Base-by-base conservation (phyloP, 768 basidiomycete species). In the Nidularia pulvinata region DNA sequence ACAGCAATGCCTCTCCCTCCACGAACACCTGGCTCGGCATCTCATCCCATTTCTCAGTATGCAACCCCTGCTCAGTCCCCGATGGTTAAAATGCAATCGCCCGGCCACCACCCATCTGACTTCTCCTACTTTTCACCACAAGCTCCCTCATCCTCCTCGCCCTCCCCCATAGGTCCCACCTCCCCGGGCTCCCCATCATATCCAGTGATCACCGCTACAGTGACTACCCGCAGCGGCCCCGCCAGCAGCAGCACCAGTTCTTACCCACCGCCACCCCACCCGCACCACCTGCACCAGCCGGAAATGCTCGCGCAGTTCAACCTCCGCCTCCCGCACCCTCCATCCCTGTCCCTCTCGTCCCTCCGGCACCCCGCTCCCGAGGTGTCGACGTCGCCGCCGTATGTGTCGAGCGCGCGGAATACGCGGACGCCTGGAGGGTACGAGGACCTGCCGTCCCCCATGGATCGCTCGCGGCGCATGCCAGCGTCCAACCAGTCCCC, bases 401-500 rank as follows among this genome's bases (percentile, higher is more conserved):
- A 13, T 5, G 39, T 42, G 11, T 42, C 39, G 39, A 42, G 13
- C 39, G 11, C 39, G 25, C 25, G 25, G 2, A 30, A 30, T 30
- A 30, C 25, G 25, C 25, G 25, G 25, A 30, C 25, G 25, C 25
- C 25, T 4, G 48, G 48, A 5, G 22, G 48, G 16, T 49, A 34
- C 48, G 25, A 30, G 25, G 50, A 50, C 25, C 25, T 62, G 36
- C 60, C 59, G 7, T 67, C 66, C 6, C 59, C 69, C 11, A 62
- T 62, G 57, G 69, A 67, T 49, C 67, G 69, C 33, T 53, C 60
- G 4, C 65, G 65, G 13, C 65, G 70, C 33, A 59, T 63, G 48
- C 62, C 69, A 19, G 51, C 67, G 1, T 49, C 69, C 13, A 58
- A 64, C 30, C 59, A 63, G 34, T 64, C 68, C n/a, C 81, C 83